Percentiles rank a stretch among this genome's conserved stretches.
phyloP scores from a whole-genome alignment of 306 rosid genomes.

The Luffa acutangula region DNA sequence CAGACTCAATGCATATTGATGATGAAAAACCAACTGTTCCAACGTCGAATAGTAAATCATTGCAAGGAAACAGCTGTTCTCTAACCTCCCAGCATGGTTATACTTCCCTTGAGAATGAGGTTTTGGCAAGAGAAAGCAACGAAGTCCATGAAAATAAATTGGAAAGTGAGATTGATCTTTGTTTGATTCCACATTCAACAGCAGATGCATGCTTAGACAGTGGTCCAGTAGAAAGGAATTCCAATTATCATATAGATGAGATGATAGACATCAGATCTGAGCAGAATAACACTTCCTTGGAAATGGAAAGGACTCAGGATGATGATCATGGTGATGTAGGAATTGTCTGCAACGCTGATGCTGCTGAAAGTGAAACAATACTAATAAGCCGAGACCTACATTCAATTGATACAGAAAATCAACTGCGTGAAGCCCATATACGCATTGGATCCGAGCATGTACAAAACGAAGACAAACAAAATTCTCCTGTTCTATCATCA shows the following conservation, averaged over 20 bases:
- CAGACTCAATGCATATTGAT: not conserved
- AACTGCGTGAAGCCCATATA: not conserved
- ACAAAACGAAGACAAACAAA: not conserved
- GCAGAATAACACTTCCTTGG: not conserved
- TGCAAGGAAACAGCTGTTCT: not conserved
- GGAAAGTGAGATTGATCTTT: not conserved
- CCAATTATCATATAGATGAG: not conserved
- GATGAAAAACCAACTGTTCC: not conserved
- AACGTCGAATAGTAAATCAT: not conserved
- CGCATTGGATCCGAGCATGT: slow-evolving; percentile 8
- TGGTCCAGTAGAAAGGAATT: slow-evolving; percentile 5
- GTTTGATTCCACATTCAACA: slow-evolving; percentile 3
- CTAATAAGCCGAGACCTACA: not conserved
- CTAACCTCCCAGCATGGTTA: not conserved
- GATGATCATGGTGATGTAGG: slow-evolving; percentile 8
- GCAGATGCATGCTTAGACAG: slow-evolving; percentile 11
- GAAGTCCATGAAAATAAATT: slow-evolving; percentile 13
- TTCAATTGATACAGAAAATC: slow-evolving; percentile 4
- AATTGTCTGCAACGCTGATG: not conserved
- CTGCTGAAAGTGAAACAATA: not conserved
- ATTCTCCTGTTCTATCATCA: slow-evolving; percentile 5
- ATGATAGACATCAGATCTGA: slow-evolving; percentile 7
- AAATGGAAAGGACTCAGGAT: slow-evolving; percentile 16
- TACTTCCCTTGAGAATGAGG: not conserved
- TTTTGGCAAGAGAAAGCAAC: slow-evolving; percentile 3